phyloP scores from a whole-genome alignment of 2,329 filamentous ascomycete genomes.

The Fusarium odoratissimum region DNA sequence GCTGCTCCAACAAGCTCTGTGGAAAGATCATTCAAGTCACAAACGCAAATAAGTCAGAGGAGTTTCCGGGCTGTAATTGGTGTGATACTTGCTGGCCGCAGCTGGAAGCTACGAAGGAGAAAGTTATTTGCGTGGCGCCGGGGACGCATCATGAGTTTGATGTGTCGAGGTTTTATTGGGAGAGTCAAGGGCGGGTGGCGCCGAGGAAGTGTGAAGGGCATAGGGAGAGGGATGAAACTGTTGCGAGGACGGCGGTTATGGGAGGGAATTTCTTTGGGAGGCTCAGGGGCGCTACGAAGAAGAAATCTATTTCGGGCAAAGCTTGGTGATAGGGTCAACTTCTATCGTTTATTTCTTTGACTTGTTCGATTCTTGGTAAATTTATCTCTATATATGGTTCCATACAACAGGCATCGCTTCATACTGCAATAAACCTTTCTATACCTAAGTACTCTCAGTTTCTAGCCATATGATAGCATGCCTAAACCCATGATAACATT shows the following conservation, averaged over 20 bases:
- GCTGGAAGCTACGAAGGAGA: slow-evolving; percentile 39
- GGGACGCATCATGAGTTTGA: slow-evolving; percentile 48
- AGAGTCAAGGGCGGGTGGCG: slow-evolving; percentile 47
- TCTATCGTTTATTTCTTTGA: too few species aligned
- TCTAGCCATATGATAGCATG: too few species aligned
- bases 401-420: too few species aligned
- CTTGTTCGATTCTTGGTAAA: too few species aligned
- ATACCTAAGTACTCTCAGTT: too few species aligned
- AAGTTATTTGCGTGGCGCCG: slow-evolving; percentile 38
- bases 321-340: neutral
- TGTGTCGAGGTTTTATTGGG: slow-evolving; percentile 50
- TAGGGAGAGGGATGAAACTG: slow-evolving; percentile 8
- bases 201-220: slow-evolving; percentile 41
- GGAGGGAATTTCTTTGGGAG: slow-evolving; percentile 24
- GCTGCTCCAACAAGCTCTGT: slow-evolving; percentile 56
- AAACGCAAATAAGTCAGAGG: slow-evolving; percentile 34
- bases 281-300: slow-evolving; percentile 19
- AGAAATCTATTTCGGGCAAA: slow-evolving; percentile 24
- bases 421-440: too few species aligned
- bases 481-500: too few species aligned
- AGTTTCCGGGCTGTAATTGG: slow-evolving; percentile 46
- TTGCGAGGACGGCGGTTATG: slow-evolving; percentile 6
- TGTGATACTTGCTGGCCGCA: slow-evolving; percentile 51
- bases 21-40: slow-evolving; percentile 47
- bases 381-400: too few species aligned